A percentile compares a stretch with the other conserved stretches of the same genome.
Conservation (phyloP, 1,139 yeast genomes). For the Kodamaea plutei region DNA sequence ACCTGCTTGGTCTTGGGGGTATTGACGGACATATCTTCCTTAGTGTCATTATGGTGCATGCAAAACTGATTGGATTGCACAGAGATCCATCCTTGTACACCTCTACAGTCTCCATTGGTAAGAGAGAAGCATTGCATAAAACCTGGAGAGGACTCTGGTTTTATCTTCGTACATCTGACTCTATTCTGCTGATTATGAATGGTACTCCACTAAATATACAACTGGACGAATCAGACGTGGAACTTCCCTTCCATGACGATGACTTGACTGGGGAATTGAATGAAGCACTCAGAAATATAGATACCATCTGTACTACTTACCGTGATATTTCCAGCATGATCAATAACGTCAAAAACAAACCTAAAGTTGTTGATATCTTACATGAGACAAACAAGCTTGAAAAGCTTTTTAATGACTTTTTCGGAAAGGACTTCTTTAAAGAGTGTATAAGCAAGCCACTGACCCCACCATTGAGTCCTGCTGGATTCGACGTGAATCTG, state of each 20-base stretch:
- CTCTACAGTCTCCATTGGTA: slow-evolving; percentile 29
- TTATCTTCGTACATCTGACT: slow-evolving; percentile 29
- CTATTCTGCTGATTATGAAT: slow-evolving; percentile 30
- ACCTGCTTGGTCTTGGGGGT: slow-evolving; percentile 43
- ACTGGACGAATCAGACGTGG: slow-evolving; percentile 30
- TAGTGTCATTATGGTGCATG: slow-evolving; percentile 38
- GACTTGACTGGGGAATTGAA: slow-evolving; percentile 17
- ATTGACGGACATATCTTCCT: slow-evolving; percentile 39
- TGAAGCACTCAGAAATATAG: slow-evolving; percentile 12
- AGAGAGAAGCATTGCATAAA: slow-evolving; percentile 23
- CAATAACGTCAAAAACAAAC: slow-evolving; percentile 27
- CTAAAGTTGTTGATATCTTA: slow-evolving; percentile 36
- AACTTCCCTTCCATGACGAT: slow-evolving; percentile 20
- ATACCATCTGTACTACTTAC: slow-evolving; percentile 25
- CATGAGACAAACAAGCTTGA: slow-evolving; percentile 38
- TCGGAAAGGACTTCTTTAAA: slow-evolving; percentile 44
- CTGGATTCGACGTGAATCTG: slow-evolving; percentile 8
- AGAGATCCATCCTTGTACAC: slow-evolving; percentile 37
- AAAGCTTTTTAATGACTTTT: slow-evolving; percentile 31
- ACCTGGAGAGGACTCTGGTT: slow-evolving; percentile 42
- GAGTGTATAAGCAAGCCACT: slow-evolving; percentile 38
- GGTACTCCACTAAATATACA: slow-evolving; percentile 31
- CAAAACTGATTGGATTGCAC: slow-evolving; percentile 41
- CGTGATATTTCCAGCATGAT: slow-evolving; percentile 29
- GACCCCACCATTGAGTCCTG: slow-evolving; percentile 11